Evolutionary conservation across 2,329 filamentous ascomycete species (phyloP), one percentile per base, ranked within the genome.

Genomic region (Pyricularia pennisetigena): DNA sequence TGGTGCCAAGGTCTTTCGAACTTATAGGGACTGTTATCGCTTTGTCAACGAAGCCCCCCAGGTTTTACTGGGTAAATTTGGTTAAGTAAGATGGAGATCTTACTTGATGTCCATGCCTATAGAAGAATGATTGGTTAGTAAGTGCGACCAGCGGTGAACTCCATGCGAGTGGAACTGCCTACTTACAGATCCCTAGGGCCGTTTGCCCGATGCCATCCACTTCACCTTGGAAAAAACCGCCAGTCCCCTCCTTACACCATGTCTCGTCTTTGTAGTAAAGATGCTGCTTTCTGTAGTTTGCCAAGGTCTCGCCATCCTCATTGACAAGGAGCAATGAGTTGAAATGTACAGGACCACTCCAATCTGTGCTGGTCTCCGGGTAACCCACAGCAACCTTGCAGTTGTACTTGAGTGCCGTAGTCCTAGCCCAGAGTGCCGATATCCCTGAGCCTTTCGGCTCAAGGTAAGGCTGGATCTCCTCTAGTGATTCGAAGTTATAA

Each of bases 401-500:
- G 69, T n/a, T n/a, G n/a, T n/a, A n/a, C n/a, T n/a, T n/a, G n/a
- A n/a, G n/a, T 88, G 92, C 91, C 0, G 83, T 86, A 0, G 83
- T 86, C 54, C 86, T 81, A 0, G 91, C 90, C 92, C 91, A 95
- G 26, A 89, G 76, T 0, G 90, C 88, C 8, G 84, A 88, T 67
- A 90, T 86, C 0, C 92, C 92, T 0, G 85, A 80, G 5, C 85
- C 83, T 0, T 85, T 85, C 0, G 82, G 84, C 74, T 95, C 92
- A 3, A 94, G 85, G 72, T 82, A 90, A 0, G 90, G 89, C 1
- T 78, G 77, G 62, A 94, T 93, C 1, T 92, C 83, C 35, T 85
- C 79, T 2, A 92, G 76, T 0, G 88, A 90, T 61, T 85, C 83
- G 79, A 94, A 94, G 75, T 93, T 93, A 80, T 94, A 94, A 30